A percentile compares a stretch with the other conserved stretches of the same genome.
Conservation (phyloP, 768 basidiomycete species). For the Tricholoma terreum region DNA sequence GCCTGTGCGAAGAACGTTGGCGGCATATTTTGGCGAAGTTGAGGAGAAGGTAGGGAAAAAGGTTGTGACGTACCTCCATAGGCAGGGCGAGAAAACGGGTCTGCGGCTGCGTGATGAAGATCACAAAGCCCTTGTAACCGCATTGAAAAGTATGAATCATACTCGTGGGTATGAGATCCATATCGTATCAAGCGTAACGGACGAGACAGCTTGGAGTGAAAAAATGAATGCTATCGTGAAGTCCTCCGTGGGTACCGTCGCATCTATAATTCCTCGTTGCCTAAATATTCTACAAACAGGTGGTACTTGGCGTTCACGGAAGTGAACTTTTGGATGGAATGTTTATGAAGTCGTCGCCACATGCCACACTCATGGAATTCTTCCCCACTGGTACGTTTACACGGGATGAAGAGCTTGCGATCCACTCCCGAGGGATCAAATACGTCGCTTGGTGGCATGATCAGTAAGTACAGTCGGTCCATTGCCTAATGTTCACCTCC, state of each 20-base stretch:
- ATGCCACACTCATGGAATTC: constrained; percentile 72
- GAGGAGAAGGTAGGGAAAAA: constrained; percentile 31
- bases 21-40: constrained; percentile 38
- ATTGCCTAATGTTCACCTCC: not conserved
- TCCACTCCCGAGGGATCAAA: constrained; percentile 47
- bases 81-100: constrained; percentile 51
- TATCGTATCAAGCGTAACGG: constrained; percentile 47
- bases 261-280: constrained; percentile 3
- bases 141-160: constrained; percentile 49
- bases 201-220: constrained; percentile 53
- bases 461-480: constrained; percentile 15
- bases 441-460: constrained; percentile 57
- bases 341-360: constrained; percentile 61
- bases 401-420: constrained; percentile 58
- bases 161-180: constrained; percentile 54
- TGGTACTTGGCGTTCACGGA: constrained; percentile 60
- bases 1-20: constrained; percentile 44
- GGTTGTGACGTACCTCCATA: constrained; percentile 65
- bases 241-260: constrained; percentile 54
- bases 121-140: constrained; percentile 59
- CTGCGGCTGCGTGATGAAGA: constrained; percentile 51
- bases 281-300: constrained; percentile 22
- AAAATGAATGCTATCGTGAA: constrained; percentile 63
- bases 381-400: constrained; percentile 67
- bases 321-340: constrained; percentile 62